Evolutionary conservation across 768 basidiomycete species (phyloP).

Genomic region (Mycena capillaripes): DNA sequence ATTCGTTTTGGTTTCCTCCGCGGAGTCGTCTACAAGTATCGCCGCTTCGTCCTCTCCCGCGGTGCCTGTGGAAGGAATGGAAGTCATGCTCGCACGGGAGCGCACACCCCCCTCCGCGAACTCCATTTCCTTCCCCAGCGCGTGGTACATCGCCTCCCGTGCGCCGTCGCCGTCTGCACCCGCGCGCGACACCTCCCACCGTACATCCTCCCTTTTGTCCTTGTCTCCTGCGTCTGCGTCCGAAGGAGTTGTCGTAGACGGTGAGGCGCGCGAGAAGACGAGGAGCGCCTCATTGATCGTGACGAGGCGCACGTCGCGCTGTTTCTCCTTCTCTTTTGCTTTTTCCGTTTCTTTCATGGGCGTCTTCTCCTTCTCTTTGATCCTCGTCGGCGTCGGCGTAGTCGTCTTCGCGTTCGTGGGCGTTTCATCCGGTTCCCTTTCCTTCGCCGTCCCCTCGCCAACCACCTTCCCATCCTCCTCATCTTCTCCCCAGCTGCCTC

Average conservation of each 20-base stretch:
- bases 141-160: conserved; percentile 14
- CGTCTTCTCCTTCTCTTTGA: background rate
- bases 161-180: background rate
- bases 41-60: background rate
- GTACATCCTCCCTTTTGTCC: background rate
- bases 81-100: background rate
- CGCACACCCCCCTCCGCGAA: conserved; percentile 19
- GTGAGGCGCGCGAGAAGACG: conserved; percentile 2
- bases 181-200: conserved; percentile 18
- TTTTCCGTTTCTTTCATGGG: background rate
- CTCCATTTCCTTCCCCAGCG: conserved; percentile 18
- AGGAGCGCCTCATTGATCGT: conserved; percentile 7
- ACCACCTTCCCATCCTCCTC: background rate
- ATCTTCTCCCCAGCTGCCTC: background rate
- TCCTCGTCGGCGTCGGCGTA: background rate
- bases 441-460: background rate
- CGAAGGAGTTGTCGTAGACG: background rate
- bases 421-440: background rate
- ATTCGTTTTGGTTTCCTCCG: background rate
- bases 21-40: background rate
- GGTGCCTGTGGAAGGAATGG: too few species aligned
- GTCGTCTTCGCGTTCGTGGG: background rate
- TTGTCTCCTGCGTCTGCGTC: background rate
- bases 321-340: background rate
- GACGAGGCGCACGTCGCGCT: conserved; percentile 20